Evolutionary conservation across 495 filamentous ascomycete species (phyloP), one percentile per base, ranked within the genome.

Genomic region (Xylaria scruposa): DNA sequence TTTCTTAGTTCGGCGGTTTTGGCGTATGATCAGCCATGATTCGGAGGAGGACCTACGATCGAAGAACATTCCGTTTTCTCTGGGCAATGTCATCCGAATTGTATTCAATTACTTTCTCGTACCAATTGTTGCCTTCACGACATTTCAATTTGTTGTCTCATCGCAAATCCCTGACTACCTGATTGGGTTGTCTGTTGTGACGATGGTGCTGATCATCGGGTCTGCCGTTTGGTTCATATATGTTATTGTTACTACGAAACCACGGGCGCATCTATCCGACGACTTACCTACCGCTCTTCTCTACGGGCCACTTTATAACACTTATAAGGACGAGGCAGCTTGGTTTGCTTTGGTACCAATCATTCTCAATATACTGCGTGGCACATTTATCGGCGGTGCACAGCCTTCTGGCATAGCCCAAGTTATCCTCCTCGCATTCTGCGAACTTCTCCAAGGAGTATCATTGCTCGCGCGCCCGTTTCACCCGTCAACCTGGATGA

Each of bases 281-380:
- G 94, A 98, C 80, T 87, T 98, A 59, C 88, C 93, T 10, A 97
- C 93, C 0, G 91, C 98, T 12, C 86, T 99, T 15, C 85, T 94
- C 1, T 98, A 97, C 76, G 96, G 96, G 5, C 93, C 96, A 4
- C 86, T 99, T n/a, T 99, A 98, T 83, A 99, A 99, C 81, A 99
- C 97, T 2, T 97, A 95, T 78, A 94, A 95, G 40, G 95, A 97
- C 82, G 92, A 95, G 33, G 91, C 93, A 1, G 84, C 88, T 19
- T 90, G 93, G 8, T 99, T 96, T 76, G 94, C 95, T 12, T 83
- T 97, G 24, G 88, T 98, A 29, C 94, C 95, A 0, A 89, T 97
- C 21, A 83, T 97, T 40, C 80, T 97, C 67, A 96, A 91, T 15
- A 89, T 96, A 74, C 78, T 95, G 47, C 91, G 95, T n/a, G 95